Evolutionary conservation across 768 basidiomycete genomes (phyloP), one percentile per base, ranked within the genome.

Genomic region (Naganishia kalamii): DNA sequence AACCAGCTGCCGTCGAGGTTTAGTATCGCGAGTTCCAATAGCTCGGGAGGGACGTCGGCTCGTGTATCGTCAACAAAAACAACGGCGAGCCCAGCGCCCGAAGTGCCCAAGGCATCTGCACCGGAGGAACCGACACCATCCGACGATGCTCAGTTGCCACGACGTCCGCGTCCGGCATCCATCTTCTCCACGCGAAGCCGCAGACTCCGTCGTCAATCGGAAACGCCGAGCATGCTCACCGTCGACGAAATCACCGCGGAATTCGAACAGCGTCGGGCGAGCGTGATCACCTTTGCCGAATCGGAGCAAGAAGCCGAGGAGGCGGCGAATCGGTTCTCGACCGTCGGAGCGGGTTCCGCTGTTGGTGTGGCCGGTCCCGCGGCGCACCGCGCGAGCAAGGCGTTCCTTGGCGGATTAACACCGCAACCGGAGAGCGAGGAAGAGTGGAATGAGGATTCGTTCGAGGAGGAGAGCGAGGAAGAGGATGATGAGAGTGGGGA

Each of bases 241-340:
- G 90, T 99, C 25, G 94, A 99, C 73, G 92, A 99, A 79, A 96
- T 99, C 72, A 97, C 96, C 0, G 92, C 91, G 11, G 89, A 94
- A 72, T 89, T 99, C 8, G 94, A 88, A 75, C 81, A 81, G 64
- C 70, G 81, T 17, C 69, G 81, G 13, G 77, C 85, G 72, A 90
- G 86, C 62, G 77, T 79, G 41, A 77, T 79, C 51, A 80, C 80
- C 0, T 81, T 81, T 11, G 84, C 89, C 48, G 89, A 87, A 60
- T 68, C 66, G 47, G 70, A 70, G 35, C 70, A 70, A 15, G 70
- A 69, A 33, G 71, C 67, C 35, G 69, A 65, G 44, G 41, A 59
- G 29, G 44, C 60, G 32, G 35, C 60, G 10, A 69, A 68, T n/a
- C 60, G 63, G 27, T 52, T 65, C 27, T 68, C 69, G 19, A 69